These are phyloP conservation scores for Beta vulgaris DNA, from an alignment of 148 eudicot genomes.

Conservation along the genomic window DNA sequence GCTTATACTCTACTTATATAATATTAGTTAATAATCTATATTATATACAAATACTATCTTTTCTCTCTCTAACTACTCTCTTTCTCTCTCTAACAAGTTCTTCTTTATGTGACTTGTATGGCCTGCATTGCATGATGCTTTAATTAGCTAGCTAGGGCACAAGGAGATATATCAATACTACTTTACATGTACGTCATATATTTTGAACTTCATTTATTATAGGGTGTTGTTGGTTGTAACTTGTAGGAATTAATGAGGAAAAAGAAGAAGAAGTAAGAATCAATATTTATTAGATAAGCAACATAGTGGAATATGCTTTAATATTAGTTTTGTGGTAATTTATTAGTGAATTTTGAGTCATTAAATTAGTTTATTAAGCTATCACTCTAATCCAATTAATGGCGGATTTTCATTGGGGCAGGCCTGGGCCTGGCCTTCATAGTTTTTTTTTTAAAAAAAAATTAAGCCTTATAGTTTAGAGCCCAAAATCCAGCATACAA, in stretches of 20 bases:
- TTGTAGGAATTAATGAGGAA: neutral
- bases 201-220: slow-evolving; percentile 10
- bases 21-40: neutral
- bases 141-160: slow-evolving; percentile 32
- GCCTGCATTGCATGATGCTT: slow-evolving; percentile 30
- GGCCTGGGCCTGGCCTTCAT: too few relatives aligned
- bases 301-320: too few relatives aligned
- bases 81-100: neutral
- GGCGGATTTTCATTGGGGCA: too few relatives aligned
- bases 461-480: too few relatives aligned
- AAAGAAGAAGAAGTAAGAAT: neutral
- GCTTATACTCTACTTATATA: slow-evolving; percentile 18
- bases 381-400: too few relatives aligned
- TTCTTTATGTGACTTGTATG: slow-evolving; percentile 33
- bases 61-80: slow-evolving; percentile 5
- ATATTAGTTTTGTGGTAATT: too few relatives aligned
- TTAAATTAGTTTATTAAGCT: too few relatives aligned
- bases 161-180: neutral
- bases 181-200: neutral
- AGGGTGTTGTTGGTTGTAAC: slow-evolving; percentile 12
- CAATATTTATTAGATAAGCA: neutral
- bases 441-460: too few relatives aligned
- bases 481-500: too few relatives aligned
- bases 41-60: neutral
- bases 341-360: too few relatives aligned